Percentiles rank a stretch among this genome's conserved stretches.
Evolutionary conservation across 1,139 yeast species (phyloP).

Genomic region (Trichomonascaceae sp.): DNA sequence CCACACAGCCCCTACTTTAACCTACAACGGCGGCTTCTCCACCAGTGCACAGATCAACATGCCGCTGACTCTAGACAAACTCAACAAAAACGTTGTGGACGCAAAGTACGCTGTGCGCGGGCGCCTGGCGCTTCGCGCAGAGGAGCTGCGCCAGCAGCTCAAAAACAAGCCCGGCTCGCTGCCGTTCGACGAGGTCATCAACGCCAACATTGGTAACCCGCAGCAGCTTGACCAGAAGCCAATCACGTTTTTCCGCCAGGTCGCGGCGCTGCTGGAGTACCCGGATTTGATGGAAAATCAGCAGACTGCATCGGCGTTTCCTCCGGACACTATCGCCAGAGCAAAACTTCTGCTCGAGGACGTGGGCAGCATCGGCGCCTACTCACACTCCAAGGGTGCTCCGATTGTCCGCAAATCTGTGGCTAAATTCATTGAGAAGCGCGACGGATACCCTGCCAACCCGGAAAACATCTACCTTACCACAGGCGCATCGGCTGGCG

Average conservation of each 20-base stretch:
- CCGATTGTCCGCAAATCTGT: conserved; percentile 56
- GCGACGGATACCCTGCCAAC: conserved; percentile 57
- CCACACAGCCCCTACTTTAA: too few relatives aligned
- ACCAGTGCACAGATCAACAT: too few relatives aligned
- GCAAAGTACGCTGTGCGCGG: conserved; percentile 97
- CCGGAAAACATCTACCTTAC: conserved; percentile 72
- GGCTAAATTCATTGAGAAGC: conserved; percentile 59
- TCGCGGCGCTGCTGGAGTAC: conserved; percentile 70
- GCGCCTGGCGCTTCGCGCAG: conserved; percentile 83
- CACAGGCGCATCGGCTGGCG: conserved; percentile 91
- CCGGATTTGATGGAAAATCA: conserved; percentile 47
- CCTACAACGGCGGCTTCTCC: too few relatives aligned
- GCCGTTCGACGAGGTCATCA: conserved; percentile 67
- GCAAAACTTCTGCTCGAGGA: conserved; percentile 47
- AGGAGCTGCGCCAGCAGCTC: conserved; percentile 52
- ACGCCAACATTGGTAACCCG: conserved; percentile 94
- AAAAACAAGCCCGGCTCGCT: conserved; percentile 42
- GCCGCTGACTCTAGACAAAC: conserved; percentile 31
- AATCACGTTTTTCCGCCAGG: conserved; percentile 89
- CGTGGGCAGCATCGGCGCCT: conserved; percentile 84
- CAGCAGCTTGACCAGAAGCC: conserved; percentile 93
- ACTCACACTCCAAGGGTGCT: conserved; percentile 87
- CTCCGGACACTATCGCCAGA: conserved; percentile 59
- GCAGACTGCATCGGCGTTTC: conserved; percentile 30
- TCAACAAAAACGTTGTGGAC: conserved; percentile 60